Percentiles rank a stretch among this genome's conserved stretches.
These are phyloP conservation scores for Lepidium didymum DNA, from an alignment of 345 rosid species.

Conservation along the genomic window DNA sequence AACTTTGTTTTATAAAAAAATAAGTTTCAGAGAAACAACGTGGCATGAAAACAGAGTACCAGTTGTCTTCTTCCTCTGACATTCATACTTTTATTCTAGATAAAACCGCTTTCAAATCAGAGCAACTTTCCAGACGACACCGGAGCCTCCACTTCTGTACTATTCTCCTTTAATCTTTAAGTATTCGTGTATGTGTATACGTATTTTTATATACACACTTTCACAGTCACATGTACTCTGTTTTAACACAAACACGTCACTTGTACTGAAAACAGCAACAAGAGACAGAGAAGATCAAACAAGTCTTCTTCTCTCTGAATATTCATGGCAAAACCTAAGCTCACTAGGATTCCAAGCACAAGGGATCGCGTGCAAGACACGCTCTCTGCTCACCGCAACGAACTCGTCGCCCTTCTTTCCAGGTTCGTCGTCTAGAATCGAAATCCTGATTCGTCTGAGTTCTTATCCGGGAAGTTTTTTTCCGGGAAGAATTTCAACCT, in stretches of 20 bases:
- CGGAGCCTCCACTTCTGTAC: slow-evolving; percentile 1
- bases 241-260: slow-evolving; percentile 17
- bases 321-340: slow-evolving; percentile 49
- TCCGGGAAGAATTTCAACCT: neutral
- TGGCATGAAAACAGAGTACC: slow-evolving; percentile 18
- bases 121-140: neutral
- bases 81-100: neutral
- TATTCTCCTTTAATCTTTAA: neutral
- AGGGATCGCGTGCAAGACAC: slow-evolving; percentile 89
- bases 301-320: slow-evolving; percentile 17
- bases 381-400: slow-evolving; percentile 84
- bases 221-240: slow-evolving; percentile 16
- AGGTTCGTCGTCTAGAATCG: slow-evolving; percentile 38
- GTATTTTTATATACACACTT: neutral
- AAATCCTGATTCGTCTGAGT: neutral
- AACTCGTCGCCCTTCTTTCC: slow-evolving; percentile 86
- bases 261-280: neutral
- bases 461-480: neutral
- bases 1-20: no score
- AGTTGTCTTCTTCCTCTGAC: slow-evolving; percentile 17
- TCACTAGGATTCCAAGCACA: slow-evolving; percentile 58
- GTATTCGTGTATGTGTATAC: no score
- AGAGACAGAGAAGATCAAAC: slow-evolving; percentile 21
- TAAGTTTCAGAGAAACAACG: no score
- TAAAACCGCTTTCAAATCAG: slow-evolving; percentile 17